Percentiles rank a stretch among this genome's conserved stretches.
Conservation (phyloP, 2,329 filamentous ascomycete genomes). For the Gnomoniopsis smithogilvyi region DNA sequence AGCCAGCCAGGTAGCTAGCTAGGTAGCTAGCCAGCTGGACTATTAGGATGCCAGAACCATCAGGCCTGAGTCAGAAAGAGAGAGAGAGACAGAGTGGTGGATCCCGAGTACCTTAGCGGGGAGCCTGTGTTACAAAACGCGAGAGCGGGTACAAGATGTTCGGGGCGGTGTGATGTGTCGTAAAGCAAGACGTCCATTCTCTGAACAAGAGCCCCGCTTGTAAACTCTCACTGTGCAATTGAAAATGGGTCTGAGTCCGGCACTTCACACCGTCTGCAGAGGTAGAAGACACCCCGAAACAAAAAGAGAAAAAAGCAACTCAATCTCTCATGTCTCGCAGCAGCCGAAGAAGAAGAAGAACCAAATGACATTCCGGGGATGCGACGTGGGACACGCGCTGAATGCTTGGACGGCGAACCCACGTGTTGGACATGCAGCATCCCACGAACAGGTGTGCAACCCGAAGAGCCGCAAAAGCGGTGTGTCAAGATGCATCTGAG, state of each 20-base stretch:
- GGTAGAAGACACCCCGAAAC: too few relatives aligned
- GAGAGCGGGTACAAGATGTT: not conserved
- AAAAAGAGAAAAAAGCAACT: too few relatives aligned
- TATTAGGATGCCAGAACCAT: too few relatives aligned
- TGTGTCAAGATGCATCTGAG: not conserved
- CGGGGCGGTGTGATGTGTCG: not conserved
- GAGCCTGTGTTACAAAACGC: not conserved
- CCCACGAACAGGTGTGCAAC: not conserved
- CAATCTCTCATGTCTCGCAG: not conserved
- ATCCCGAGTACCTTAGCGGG: not conserved
- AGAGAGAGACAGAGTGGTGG: not conserved
- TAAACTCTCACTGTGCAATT: not conserved
- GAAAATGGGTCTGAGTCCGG: not conserved
- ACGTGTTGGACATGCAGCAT: slow-evolving; percentile 9
- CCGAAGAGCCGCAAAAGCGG: slow-evolving; percentile 7
- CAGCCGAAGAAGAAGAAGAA: not conserved
- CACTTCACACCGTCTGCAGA: not conserved
- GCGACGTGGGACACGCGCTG: not conserved
- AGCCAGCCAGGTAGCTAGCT: too few relatives aligned
- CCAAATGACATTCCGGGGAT: not conserved
- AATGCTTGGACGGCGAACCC: slow-evolving; percentile 2
- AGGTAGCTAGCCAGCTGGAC: too few relatives aligned
- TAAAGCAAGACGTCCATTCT: not conserved
- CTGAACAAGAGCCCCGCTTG: not conserved
- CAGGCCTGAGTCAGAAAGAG: not conserved